A percentile compares a stretch with the other conserved stretches of the same genome.
Evolutionary conservation across 768 basidiomycete species (phyloP).

Genomic region (Lentinula detonsa): DNA sequence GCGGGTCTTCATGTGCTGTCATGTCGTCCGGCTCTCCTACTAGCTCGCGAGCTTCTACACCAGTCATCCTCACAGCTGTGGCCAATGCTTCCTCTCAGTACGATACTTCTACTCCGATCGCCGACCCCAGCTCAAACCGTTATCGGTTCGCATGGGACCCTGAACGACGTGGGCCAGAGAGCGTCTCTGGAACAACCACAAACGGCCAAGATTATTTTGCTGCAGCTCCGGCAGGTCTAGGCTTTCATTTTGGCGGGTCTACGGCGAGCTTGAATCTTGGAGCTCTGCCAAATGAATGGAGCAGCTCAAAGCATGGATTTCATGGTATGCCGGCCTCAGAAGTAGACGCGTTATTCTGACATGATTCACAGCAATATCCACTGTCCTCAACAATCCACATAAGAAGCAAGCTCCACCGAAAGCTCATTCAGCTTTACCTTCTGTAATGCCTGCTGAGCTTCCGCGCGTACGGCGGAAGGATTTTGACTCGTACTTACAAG

Average conservation of each 20-base stretch:
- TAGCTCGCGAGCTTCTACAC: constrained; percentile 3
- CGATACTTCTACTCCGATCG: neutral
- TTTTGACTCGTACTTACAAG: constrained; percentile 76
- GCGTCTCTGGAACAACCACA: constrained; percentile 68
- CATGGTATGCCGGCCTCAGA: constrained; percentile 52
- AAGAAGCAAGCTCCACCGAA: constrained; percentile 83
- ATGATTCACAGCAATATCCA: constrained; percentile 71
- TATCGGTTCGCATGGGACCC: constrained; percentile 77
- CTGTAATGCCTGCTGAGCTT: constrained; percentile 66
- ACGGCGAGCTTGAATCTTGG: constrained; percentile 39
- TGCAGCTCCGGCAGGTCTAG: constrained; percentile 33
- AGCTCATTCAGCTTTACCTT: constrained; percentile 73
- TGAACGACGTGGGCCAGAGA: constrained; percentile 58
- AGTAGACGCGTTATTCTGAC: neutral
- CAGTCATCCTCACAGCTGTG: constrained; percentile 5
- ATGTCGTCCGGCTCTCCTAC: constrained; percentile 1
- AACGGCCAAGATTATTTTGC: constrained; percentile 62
- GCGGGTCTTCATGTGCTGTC: constrained; percentile 2
- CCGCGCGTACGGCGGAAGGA: constrained; percentile 78
- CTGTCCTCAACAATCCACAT: constrained; percentile 87
- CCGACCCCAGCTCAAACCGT: constrained; percentile 38
- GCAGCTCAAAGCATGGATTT: constrained; percentile 79
- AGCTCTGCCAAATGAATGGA: constrained; percentile 63
- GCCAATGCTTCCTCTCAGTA: neutral
- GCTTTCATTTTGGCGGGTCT: constrained; percentile 45